Base-by-base conservation (phyloP, 345 rosid genomes). In the Kernera saxatilis region DNA sequence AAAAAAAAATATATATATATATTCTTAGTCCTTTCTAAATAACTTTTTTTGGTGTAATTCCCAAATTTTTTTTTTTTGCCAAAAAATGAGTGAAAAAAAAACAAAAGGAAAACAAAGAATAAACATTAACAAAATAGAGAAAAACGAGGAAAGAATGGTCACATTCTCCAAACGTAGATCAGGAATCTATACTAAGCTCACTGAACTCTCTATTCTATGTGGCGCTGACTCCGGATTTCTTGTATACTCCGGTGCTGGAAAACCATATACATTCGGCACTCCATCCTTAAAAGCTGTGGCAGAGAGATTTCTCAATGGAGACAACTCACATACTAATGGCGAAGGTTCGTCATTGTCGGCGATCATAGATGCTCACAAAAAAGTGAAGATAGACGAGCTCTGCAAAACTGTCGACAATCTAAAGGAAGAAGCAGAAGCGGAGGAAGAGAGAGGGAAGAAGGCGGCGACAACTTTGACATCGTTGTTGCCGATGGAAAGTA, bases 31-130 rank as follows among this genome's bases (percentile, higher is more conserved):
- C n/a, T n/a, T n/a, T n/a, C n/a, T n/a, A n/a, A n/a, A n/a, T n/a
- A n/a, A n/a, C n/a, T n/a, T n/a, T n/a, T 21, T 33, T 46, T 15
- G 22, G 12, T n/a, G 5, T 35, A 21, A 13, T 37, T 5, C n/a
- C n/a, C 35, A 9, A 5, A 6, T 10, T 10, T 1, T 4, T 1
- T 41, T 1, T n/a, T 8, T 19, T 25, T 63, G 29, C 19, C 4
- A 61, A 45, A 27, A 50, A 68, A 67, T 74, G 78, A 52, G 17
- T n/a, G 45, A 13, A 3, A 69, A 45, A 7, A 69, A 69, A 40
- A 49, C 73, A 1, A 67, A 41, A 50, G 73, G 78, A 30, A 75
- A 45, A 13, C 78, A 69, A 51, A 74, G 18, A 46, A 74, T 74
- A 15, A 27, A 13, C 8, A 67, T 74, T 0, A 32, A 67, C 8